Base-by-base conservation (phyloP, 306 rosid species). In the Sesbania bispinosa region DNA sequence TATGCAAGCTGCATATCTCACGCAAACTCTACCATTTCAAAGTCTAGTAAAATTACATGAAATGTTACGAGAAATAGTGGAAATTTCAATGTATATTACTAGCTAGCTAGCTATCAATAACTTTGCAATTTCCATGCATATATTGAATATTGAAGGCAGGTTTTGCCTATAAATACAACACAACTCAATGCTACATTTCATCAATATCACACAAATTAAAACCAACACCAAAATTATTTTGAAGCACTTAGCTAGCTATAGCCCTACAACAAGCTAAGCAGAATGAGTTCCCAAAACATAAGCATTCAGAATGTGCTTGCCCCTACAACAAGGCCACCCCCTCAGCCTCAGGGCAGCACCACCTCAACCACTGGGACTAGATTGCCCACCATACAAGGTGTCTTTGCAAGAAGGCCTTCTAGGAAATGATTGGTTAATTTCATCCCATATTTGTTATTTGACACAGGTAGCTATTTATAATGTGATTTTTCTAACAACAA, bases 251-350 rank as follows among this genome's bases (percentile, higher is more conserved):
- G 29, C 68, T 0, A n/a, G n/a, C n/a, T n/a, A n/a, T n/a, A n/a
- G n/a, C n/a, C n/a, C n/a, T n/a, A n/a, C n/a, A n/a, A n/a, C n/a
- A n/a, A 45, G 14, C 36, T 1, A 4, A 0, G n/a, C 29, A 57
- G 21, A 27, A 70, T 71, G 77, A 58, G 67, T 71, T 43, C 39
- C 46, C 41, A 59, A 30, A 47, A 32, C 2, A 5, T 36, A 24
- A 54, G 3, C 57, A 39, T 71, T 71, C 32, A 29, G 6, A 42
- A 43, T 0, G 4, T 15, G 36, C 53, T 71, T 27, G 15, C 30
- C 45, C 32, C 9, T 11, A 43, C 57, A 4, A 42, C 76, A 27
- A 71, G 67, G 77, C 77, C 77, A 29, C 6, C 77, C 1, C 14
- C 76, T 30, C 32, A 43, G 11, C n/a, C n/a, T n/a, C n/a, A n/a